A percentile compares a stretch with the other conserved stretches of the same genome.
Conservation (phyloP, 2,329 filamentous ascomycete species). For the Periconia digitata region DNA sequence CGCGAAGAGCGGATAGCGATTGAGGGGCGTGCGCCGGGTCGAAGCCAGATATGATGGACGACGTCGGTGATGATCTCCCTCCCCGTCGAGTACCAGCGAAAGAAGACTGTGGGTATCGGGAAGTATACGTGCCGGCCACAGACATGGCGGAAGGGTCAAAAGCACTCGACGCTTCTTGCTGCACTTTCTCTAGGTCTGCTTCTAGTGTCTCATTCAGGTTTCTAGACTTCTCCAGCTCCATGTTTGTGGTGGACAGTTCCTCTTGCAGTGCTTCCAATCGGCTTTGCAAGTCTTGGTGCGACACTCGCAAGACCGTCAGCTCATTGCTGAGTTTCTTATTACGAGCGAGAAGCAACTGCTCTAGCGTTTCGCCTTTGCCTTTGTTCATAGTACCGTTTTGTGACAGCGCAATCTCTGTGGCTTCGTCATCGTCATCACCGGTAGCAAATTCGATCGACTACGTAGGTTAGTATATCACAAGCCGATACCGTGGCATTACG, state of each 20-base stretch:
- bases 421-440: slow-evolving; percentile 67
- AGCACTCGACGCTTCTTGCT: slow-evolving; percentile 78
- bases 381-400: slow-evolving; percentile 56
- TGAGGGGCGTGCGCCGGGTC: slow-evolving; percentile 50
- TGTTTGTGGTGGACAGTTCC: slow-evolving; percentile 78
- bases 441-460: slow-evolving; percentile 93
- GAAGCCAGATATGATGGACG: slow-evolving; percentile 97
- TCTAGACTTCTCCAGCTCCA: slow-evolving; percentile 81
- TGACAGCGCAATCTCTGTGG: slow-evolving; percentile 34
- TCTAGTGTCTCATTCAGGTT: slow-evolving; percentile 87
- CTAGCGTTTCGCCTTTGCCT: slow-evolving; percentile 75
- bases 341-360: slow-evolving; percentile 85
- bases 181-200: slow-evolving; percentile 84
- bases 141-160: slow-evolving; percentile 87
- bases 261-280: slow-evolving; percentile 80
- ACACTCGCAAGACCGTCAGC: slow-evolving; percentile 87
- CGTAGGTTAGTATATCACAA: slow-evolving; percentile 10
- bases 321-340: slow-evolving; percentile 98
- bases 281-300: slow-evolving; percentile 85
- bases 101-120: slow-evolving; percentile 70
- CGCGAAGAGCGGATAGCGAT: slow-evolving; percentile 60
- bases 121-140: slow-evolving; percentile 87
- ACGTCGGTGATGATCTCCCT: slow-evolving; percentile 82
- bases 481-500: slow-evolving; percentile 1
- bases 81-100: slow-evolving; percentile 58